Base-by-base conservation (phyloP, 768 basidiomycete species). In the Amanita muscaria region DNA sequence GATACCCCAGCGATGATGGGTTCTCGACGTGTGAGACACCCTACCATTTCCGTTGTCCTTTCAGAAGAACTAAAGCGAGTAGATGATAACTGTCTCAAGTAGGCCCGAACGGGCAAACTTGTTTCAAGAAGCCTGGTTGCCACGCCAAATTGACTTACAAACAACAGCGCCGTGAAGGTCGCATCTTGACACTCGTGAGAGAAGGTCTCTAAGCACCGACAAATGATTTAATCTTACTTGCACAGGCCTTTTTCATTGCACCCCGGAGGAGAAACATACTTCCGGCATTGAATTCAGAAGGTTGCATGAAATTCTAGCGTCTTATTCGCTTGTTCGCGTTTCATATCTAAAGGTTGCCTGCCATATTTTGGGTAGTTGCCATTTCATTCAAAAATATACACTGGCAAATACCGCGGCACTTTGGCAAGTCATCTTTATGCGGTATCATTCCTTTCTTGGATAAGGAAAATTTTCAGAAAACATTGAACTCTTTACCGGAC, bases 151-250 rank as follows among this genome's bases (percentile, higher is more conserved):
- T 42, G 41, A 10, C 41, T 42, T 30, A 1, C 31, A 33, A 21
- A 42, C 31, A 42, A 31, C 11, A 42, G 15, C 41, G 19, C 41
- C 41, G 40, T 21, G 41, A 32, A 42, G 30, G 41, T 29, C 41
- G 41, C 31, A 42, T 42, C 41, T 33, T 42, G 41, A 42, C 41
- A 42, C 41, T 33, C 41, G 41, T 42, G 41, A 34, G 41, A 42
- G 30, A n/a, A 21, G 12, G 30, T 40, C 40, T 29, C 41, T 31
- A 42, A 42, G 31, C 31, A 42, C 29, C 41, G 31, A 42, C 41
- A 24, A 29, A 18, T 16, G 27, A 12, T 25, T 42, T 42, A 6
- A 31, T 42, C 40, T 18, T 40, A 30, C 27, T 19, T 42, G 40
- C 40, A 32, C 27, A 31, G 10, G n/a, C n/a, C n/a, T n/a, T n/a